Percentiles rank a stretch among this genome's conserved stretches.
Conservation (phyloP, 805 yeast species). For the Torulaspora indica region DNA sequence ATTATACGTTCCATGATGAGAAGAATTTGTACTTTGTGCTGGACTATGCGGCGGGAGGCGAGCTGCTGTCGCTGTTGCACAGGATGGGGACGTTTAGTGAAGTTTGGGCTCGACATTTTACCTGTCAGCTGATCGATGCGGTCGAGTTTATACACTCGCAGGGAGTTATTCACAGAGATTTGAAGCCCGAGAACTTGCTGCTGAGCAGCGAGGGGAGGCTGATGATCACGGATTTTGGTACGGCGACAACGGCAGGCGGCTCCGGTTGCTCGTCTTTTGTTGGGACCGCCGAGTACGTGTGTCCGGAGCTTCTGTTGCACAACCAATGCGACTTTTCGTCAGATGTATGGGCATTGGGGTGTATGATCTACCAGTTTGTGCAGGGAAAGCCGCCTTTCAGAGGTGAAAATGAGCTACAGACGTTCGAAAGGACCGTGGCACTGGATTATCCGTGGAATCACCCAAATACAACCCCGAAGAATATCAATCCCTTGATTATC, state of each 20-base stretch:
- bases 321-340: constrained; percentile 79
- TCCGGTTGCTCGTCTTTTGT: constrained; percentile 66
- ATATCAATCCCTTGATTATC: constrained; percentile 52
- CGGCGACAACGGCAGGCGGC: constrained; percentile 47
- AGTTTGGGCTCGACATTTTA: constrained; percentile 69
- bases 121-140: constrained; percentile 85
- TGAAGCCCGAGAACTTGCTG: constrained; percentile 90
- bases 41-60: constrained; percentile 96
- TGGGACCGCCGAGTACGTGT: constrained; percentile 95
- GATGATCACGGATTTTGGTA: constrained; percentile 95
- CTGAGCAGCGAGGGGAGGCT: constrained; percentile 80
- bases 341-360: constrained; percentile 93
- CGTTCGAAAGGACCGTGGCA: constrained; percentile 82
- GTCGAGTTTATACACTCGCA: constrained; percentile 80
- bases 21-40: constrained; percentile 82
- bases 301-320: constrained; percentile 78
- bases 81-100: constrained; percentile 75
- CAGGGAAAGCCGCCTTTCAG: constrained; percentile 87
- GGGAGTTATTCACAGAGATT: constrained; percentile 89
- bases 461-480: constrained; percentile 6
- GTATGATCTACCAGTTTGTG: constrained; percentile 77
- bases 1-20: constrained; percentile 93
- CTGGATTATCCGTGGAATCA: constrained; percentile 62
- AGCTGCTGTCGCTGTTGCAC: constrained; percentile 71
- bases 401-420: constrained; percentile 76